Base-by-base conservation (phyloP, 1,284 basidiomycete genomes). In the Cutaneotrichosporon dermatis region DNA sequence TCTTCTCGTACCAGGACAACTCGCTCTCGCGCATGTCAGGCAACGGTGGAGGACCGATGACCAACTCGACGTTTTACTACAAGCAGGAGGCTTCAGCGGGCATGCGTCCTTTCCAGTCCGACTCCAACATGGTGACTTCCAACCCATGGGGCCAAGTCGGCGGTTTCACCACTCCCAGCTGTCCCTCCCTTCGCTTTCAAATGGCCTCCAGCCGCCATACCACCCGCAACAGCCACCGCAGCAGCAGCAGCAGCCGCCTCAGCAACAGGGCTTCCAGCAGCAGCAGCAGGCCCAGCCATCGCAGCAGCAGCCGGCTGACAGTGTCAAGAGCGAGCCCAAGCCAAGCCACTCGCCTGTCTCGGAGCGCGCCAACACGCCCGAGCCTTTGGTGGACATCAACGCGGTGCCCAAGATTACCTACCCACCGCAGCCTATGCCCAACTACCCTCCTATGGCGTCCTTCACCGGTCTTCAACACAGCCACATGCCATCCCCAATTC, bases 111-210 rank as follows among this genome's bases (percentile, higher is more conserved):
- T 59, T 59, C 58, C 53, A 41, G 43, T 33, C 51, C 16, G 58
- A 59, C 33, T 33, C 54, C 11, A 55, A 46, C 54, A 51, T 50
- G 54, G 40, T 43, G 44, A 35, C 52, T n/a, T 25, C 25, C 60
- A 56, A 25, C 25, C 44, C 34, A 35, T 57, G 61, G 58, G 52
- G 56, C 39, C 50, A 65, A 15, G 66, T 67, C 16, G 68, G 64
- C 40, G 66, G 68, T 5, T 71, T 71, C 54, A 54, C 60, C 57
- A 68, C 7, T 55, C 59, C n/a, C 71, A 72, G 59, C 53, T 72
- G 10, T 51, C 68, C 8, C 55, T 71, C 1, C 70, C 68, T 3
- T 56, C n/a, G 43, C 56, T 25, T 57, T 58, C n/a, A 37, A 49
- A 35, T 41, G 43, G 36, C 57, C 52, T 69, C n/a, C 60, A 64